These are phyloP conservation scores for Chlamydomonas sp. DNA, from an alignment of 139 green algal species.

Conservation along the genomic window DNA sequence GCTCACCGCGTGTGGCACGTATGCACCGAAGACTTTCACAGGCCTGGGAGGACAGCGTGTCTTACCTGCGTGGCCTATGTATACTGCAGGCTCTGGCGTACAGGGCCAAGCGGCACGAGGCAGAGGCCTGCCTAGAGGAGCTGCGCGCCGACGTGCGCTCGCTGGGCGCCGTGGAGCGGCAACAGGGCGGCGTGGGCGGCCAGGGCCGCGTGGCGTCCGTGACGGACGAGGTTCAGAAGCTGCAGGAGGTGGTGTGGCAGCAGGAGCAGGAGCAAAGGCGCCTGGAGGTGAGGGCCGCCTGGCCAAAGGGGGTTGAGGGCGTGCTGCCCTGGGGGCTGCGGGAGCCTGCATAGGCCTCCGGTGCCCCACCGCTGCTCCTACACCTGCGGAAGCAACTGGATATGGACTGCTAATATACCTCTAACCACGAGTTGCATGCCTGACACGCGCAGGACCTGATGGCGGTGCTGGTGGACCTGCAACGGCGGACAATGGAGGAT, in stretches of 20 bases:
- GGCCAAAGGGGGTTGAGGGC: too few relatives aligned
- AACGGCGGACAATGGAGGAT: neutral
- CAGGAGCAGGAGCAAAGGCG: neutral
- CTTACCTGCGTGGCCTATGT: too few relatives aligned
- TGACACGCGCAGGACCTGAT: neutral
- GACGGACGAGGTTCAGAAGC: slow-evolving; percentile 4
- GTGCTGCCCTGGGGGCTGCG: too few relatives aligned
- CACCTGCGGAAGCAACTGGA: too few relatives aligned
- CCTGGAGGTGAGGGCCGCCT: neutral
- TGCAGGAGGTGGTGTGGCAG: slow-evolving; percentile 2
- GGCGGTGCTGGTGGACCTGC: neutral
- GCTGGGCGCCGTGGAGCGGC: neutral
- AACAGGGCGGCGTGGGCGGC: neutral
- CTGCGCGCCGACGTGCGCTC: neutral
- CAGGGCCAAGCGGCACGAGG: too few relatives aligned
- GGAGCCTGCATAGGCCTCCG: too few relatives aligned
- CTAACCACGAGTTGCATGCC: neutral
- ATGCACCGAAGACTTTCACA: too few relatives aligned
- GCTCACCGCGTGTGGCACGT: neutral
- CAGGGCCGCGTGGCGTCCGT: neutral
- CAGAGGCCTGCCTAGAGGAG: too few relatives aligned
- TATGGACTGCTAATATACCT: neutral
- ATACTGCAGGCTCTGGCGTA: too few relatives aligned
- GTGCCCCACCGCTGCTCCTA: too few relatives aligned
- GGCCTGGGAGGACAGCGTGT: too few relatives aligned